Conservation (phyloP, 306 rosid genomes). For the Lagenaria siceraria region DNA sequence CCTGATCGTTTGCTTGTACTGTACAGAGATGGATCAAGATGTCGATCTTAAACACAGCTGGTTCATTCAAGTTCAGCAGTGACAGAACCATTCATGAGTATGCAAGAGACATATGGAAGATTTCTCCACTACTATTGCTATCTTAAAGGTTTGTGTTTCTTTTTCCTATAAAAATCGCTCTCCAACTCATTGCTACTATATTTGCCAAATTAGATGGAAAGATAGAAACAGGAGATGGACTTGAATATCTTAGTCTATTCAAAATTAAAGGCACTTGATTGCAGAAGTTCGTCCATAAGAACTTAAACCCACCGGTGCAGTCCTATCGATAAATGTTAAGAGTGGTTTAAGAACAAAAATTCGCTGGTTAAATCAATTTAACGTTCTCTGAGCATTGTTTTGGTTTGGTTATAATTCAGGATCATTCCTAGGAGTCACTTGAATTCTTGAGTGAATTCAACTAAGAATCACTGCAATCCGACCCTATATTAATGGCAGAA, state of each 20-base stretch:
- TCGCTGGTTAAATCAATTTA: neutral
- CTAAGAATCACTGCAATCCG: neutral
- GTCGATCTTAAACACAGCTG: slow-evolving; percentile 92
- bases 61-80: slow-evolving; percentile 90
- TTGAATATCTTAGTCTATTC: neutral
- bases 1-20: neutral
- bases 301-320: neutral
- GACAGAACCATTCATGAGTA: slow-evolving; percentile 92
- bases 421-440: neutral
- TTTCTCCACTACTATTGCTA: slow-evolving; percentile 44
- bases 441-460: neutral
- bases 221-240: neutral
- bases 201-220: neutral
- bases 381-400: neutral
- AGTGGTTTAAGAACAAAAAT: neutral
- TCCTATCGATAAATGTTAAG: neutral
- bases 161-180: neutral
- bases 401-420: neutral
- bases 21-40: slow-evolving; percentile 81
- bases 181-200: neutral
- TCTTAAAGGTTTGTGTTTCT: slow-evolving; percentile 22
- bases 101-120: slow-evolving; percentile 80
- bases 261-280: neutral
- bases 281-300: neutral
- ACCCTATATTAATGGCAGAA: neutral